Evolutionary conservation across 1,139 yeast species (phyloP).

Genomic region (Pichia cactophila): DNA sequence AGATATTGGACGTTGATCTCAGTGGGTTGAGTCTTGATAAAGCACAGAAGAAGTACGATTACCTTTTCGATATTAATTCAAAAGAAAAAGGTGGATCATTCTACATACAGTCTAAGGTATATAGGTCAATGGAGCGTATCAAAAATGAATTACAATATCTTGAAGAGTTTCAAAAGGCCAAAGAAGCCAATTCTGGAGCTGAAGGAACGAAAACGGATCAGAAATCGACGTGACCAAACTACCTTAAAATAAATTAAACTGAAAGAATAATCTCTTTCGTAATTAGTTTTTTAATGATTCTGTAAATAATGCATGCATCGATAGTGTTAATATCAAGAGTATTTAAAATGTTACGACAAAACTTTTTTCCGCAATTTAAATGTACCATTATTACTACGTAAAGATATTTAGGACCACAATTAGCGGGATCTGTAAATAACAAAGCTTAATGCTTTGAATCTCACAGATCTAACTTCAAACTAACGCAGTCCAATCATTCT

Average conservation of each 20-base stretch:
- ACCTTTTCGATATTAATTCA: conserved; percentile 79
- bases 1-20: conserved; percentile 73
- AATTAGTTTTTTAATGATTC: not conserved
- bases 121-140: conserved; percentile 67
- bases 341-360: too few relatives aligned
- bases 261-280: not conserved
- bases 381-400: too few relatives aligned
- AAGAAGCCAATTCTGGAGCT: conserved; percentile 3
- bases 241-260: too few relatives aligned
- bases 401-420: conserved; percentile 42
- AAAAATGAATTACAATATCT: conserved; percentile 44
- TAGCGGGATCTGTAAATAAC: conserved; percentile 29
- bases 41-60: conserved; percentile 69
- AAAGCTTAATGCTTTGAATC: conserved; percentile 5
- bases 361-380: too few relatives aligned
- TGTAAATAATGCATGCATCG: not conserved
- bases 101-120: conserved; percentile 85
- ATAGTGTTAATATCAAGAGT: too few relatives aligned
- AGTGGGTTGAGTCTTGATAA: conserved; percentile 49
- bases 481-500: conserved; percentile 39
- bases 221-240: conserved; percentile 5
- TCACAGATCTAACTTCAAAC: conserved; percentile 27
- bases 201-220: not conserved
- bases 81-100: conserved; percentile 93
- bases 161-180: conserved; percentile 28